Conservation (phyloP, 2,329 filamentous ascomycete species). For the Parastagonospora nodorum region DNA sequence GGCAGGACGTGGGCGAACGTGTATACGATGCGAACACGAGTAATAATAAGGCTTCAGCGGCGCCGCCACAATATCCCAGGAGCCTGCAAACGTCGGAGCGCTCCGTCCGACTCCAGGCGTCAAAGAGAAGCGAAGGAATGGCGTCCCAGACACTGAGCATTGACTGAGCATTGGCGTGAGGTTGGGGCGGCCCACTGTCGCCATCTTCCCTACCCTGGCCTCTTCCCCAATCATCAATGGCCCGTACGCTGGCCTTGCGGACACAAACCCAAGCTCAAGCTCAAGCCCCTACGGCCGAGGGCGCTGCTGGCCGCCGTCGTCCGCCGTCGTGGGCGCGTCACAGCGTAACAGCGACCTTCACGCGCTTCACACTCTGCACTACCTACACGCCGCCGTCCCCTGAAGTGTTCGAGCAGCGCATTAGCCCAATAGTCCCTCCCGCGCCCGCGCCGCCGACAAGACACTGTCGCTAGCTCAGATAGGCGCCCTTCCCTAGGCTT, state of each 20-base stretch:
- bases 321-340: background rate
- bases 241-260: no score
- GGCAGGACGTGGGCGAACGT: no score
- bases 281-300: background rate
- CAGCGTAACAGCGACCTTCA: background rate
- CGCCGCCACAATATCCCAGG: no score
- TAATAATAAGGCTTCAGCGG: no score
- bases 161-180: background rate
- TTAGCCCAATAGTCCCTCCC: no score
- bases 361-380: background rate
- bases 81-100: background rate
- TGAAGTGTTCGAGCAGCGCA: background rate
- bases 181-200: background rate
- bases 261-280: background rate
- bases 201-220: background rate
- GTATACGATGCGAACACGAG: no score
- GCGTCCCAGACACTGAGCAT: background rate
- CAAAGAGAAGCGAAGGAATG: slow-evolving; percentile 4
- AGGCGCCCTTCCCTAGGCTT: background rate
- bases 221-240: no score
- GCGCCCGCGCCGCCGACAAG: no score
- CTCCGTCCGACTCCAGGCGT: background rate
- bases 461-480: slow-evolving; percentile 8
- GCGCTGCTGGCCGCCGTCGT: background rate
- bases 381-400: slow-evolving; percentile 11